A percentile compares a stretch with the other conserved stretches of the same genome.
These are phyloP conservation scores for Athelia sp. DNA, from an alignment of 1,284 basidiomycete genomes.

Conservation along the genomic window DNA sequence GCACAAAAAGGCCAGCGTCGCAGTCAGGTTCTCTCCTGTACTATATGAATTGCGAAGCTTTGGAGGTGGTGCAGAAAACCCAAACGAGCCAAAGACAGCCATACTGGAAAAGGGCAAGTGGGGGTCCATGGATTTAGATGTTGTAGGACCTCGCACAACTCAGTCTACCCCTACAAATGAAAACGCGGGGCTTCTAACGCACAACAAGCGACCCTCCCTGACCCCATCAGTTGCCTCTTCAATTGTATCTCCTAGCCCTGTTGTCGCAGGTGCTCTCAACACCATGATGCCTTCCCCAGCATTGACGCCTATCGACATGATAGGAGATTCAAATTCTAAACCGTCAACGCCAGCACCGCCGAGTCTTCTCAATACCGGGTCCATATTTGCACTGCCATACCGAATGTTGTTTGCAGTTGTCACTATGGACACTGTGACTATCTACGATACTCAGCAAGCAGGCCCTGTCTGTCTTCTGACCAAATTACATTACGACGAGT, in stretches of 20 bases:
- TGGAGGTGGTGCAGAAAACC: slow-evolving; percentile 36
- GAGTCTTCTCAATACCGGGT: slow-evolving; percentile 33
- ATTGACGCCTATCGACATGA: slow-evolving; percentile 49
- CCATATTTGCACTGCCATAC: slow-evolving; percentile 88
- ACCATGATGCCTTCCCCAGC: slow-evolving; percentile 47
- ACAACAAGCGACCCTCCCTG: slow-evolving; percentile 6
- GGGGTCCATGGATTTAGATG: slow-evolving; percentile 56
- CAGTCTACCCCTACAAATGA: slow-evolving; percentile 14
- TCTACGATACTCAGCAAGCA: slow-evolving; percentile 97
- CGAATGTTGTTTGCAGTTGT: slow-evolving; percentile 95
- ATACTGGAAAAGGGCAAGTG: slow-evolving; percentile 69
- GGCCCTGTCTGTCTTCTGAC: slow-evolving; percentile 90
- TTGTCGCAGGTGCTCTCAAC: slow-evolving; percentile 18
- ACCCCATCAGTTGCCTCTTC: slow-evolving; percentile 1
- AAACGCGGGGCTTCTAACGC: slow-evolving; percentile 4
- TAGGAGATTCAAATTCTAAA: slow-evolving; percentile 54
- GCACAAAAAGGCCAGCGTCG: slow-evolving; percentile 92
- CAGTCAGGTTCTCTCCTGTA: slow-evolving; percentile 91
- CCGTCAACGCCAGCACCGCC: slow-evolving; percentile 40
- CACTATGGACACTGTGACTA: slow-evolving; percentile 92
- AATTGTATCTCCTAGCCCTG: slow-evolving; percentile 31
- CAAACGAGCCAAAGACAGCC: slow-evolving; percentile 44
- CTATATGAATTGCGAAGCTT: slow-evolving; percentile 80
- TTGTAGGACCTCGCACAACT: slow-evolving; percentile 37
- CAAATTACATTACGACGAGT: slow-evolving; percentile 96